Conservation (phyloP, 1,284 basidiomycete genomes). For the Mrakiaceae sp. region DNA sequence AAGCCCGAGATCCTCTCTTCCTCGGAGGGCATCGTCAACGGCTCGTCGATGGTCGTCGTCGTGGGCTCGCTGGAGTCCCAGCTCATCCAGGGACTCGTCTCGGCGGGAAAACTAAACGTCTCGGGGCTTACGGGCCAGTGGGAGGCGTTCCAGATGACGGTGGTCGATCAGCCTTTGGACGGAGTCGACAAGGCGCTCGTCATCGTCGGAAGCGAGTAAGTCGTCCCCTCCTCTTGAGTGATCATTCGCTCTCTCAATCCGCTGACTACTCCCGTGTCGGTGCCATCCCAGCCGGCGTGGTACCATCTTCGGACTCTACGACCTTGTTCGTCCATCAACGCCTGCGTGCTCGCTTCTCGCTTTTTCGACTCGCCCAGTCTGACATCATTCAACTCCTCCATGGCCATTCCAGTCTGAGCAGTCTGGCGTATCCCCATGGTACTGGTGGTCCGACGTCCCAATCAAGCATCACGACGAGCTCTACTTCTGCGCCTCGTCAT, state of each 20-base stretch:
- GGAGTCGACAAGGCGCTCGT: conserved; percentile 51
- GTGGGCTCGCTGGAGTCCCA: conserved; percentile 54
- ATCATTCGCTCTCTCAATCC: background rate
- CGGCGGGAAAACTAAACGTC: conserved; percentile 41
- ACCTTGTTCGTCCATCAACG: conserved; percentile 31
- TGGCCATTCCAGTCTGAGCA: conserved; percentile 46
- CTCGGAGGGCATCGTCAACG: background rate
- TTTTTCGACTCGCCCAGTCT: conserved; percentile 26
- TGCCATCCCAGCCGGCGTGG: conserved; percentile 21
- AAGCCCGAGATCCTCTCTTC: conserved; percentile 40
- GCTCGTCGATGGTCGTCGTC: conserved; percentile 43
- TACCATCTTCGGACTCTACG: conserved; percentile 56
- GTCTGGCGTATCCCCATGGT: conserved; percentile 41
- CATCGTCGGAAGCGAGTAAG: conserved; percentile 52
- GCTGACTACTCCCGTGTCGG: conserved; percentile 6
- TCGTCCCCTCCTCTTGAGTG: conserved; percentile 23
- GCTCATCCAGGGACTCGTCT: conserved; percentile 47
- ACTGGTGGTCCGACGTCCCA: conserved; percentile 52
- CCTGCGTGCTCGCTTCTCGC: too few species aligned
- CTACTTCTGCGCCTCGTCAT: conserved; percentile 41
- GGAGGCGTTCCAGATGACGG: conserved; percentile 48
- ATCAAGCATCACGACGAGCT: conserved; percentile 42
- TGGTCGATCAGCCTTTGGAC: conserved; percentile 47
- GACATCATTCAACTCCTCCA: conserved; percentile 38
- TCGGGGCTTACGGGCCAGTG: conserved; percentile 49